These are phyloP conservation scores for Zasmidium citrigriseum DNA, from an alignment of 2,329 filamentous ascomycete species.

Conservation along the genomic window DNA sequence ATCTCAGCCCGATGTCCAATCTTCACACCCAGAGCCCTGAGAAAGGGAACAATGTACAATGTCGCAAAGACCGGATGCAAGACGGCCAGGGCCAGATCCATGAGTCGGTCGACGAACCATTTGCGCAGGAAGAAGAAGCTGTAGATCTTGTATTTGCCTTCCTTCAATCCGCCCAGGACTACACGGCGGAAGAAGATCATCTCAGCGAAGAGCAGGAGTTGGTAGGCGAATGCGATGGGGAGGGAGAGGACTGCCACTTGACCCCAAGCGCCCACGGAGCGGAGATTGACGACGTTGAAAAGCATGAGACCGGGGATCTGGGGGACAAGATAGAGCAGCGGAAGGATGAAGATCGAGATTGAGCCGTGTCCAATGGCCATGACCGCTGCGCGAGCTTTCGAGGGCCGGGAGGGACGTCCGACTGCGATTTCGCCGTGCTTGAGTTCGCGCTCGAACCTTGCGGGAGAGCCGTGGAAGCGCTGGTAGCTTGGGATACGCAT, in stretches of 20 bases:
- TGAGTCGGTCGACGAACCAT: conserved; percentile 27
- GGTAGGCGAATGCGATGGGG: conserved; percentile 25
- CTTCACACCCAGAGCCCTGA: conserved; percentile 24
- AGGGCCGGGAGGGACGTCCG: conserved; percentile 17
- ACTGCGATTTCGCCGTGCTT: conserved; percentile 12
- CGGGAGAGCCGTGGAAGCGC: conserved; percentile 27
- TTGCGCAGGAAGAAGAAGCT: conserved; percentile 25
- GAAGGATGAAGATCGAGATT: conserved; percentile 17
- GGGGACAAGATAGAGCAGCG: conserved; percentile 22
- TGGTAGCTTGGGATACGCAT: conserved; percentile 21
- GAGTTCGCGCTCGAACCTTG: conserved; percentile 21
- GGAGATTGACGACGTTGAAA: conserved; percentile 21
- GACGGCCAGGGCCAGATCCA: conserved; percentile 27
- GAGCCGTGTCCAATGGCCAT: conserved; percentile 20
- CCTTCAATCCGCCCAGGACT: conserved; percentile 18
- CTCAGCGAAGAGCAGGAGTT: conserved; percentile 23
- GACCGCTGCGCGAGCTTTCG: conserved; percentile 12
- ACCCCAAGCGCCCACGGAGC: conserved; percentile 18
- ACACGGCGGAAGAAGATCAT: conserved; percentile 21
- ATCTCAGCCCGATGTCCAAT: conserved; percentile 27
- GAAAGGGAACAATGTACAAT: conserved; percentile 29
- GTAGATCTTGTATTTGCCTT: conserved; percentile 25
- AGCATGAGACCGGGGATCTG: conserved; percentile 26
- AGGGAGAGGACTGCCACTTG: conserved; percentile 23
- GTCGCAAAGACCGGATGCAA: conserved; percentile 27